Conservation (phyloP, 805 yeast genomes). For the Suhomyces sp. region DNA sequence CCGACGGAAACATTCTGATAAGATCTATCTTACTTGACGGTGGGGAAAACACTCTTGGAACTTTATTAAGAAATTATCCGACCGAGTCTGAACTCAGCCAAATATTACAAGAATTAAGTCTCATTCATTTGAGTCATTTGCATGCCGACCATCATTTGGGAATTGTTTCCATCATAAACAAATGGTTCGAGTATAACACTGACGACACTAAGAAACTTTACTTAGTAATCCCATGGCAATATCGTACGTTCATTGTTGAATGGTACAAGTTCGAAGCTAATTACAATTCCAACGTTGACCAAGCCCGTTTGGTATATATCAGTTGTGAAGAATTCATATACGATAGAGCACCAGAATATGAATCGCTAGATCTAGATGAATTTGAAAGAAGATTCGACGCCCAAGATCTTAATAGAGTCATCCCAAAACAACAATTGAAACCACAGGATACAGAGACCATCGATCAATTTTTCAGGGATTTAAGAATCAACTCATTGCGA, state of each 20-base stretch:
- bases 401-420: slow-evolving; percentile 12
- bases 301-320: slow-evolving; percentile 48
- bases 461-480: slow-evolving; percentile 35
- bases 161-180: slow-evolving; percentile 60
- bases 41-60: slow-evolving; percentile 90
- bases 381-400: slow-evolving; percentile 34
- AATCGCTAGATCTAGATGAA: slow-evolving; percentile 24
- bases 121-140: slow-evolving; percentile 79
- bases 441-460: slow-evolving; percentile 30
- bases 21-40: slow-evolving; percentile 74
- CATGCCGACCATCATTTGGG: slow-evolving; percentile 99
- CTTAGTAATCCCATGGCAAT: slow-evolving; percentile 75
- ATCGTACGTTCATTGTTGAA: slow-evolving; percentile 63
- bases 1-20: slow-evolving; percentile 22
- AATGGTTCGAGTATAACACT: slow-evolving; percentile 56
- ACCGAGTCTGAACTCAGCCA: slow-evolving; percentile 32
- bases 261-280: slow-evolving; percentile 54
- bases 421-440: slow-evolving; percentile 23
- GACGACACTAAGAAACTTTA: slow-evolving; percentile 41
- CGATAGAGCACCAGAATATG: slow-evolving; percentile 31
- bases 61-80: slow-evolving; percentile 62
- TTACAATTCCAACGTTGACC: slow-evolving; percentile 24
- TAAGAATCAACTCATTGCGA: slow-evolving; percentile 44
- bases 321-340: slow-evolving; percentile 60
- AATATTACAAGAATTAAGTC: slow-evolving; percentile 58